A percentile compares a stretch with the other conserved stretches of the same genome.
phyloP scores from a whole-genome alignment of 805 yeast genomes.

The Isabelozyma rhagii region DNA sequence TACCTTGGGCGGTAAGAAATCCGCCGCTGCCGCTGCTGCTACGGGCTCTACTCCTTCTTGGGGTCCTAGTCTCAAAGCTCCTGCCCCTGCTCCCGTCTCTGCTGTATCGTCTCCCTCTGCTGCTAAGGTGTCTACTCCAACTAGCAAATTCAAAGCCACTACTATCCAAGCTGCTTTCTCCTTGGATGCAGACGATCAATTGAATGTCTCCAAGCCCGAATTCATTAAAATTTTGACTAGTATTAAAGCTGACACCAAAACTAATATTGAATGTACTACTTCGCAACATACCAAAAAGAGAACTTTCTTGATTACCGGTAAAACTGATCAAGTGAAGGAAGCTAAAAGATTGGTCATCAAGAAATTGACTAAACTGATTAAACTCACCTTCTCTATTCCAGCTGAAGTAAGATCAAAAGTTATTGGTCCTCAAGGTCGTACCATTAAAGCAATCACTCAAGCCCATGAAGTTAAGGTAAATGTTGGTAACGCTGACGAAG shows the following conservation, averaged over 20 bases:
- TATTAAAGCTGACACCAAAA: slow-evolving; percentile 57
- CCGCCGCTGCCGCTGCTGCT: slow-evolving; percentile 25
- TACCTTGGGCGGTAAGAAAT: slow-evolving; percentile 50
- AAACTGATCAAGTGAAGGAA: slow-evolving; percentile 55
- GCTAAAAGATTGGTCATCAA: slow-evolving; percentile 77
- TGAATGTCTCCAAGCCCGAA: slow-evolving; percentile 60
- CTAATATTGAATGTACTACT: slow-evolving; percentile 78
- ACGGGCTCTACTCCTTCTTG: slow-evolving; percentile 34
- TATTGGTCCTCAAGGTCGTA: slow-evolving; percentile 85
- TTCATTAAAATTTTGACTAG: slow-evolving; percentile 63
- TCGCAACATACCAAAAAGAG: slow-evolving; percentile 73
- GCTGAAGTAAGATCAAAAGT: slow-evolving; percentile 71
- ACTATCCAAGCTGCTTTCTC: slow-evolving; percentile 78
- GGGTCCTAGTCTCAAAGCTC: slow-evolving; percentile 34
- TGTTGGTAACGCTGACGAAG: slow-evolving; percentile 45
- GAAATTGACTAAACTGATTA: slow-evolving; percentile 73
- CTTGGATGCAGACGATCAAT: slow-evolving; percentile 65
- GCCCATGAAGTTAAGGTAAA: slow-evolving; percentile 67
- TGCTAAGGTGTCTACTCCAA: slow-evolving; percentile 12
- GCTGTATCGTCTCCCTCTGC: slow-evolving; percentile 15
- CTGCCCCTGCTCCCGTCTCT: slow-evolving; percentile 9
- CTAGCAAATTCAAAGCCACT: slow-evolving; percentile 44
- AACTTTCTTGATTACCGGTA: slow-evolving; percentile 80
- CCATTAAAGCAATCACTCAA: slow-evolving; percentile 73
- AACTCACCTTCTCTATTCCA: slow-evolving; percentile 63